Evolutionary conservation across 495 filamentous ascomycete species (phyloP), one percentile per base, ranked within the genome.

Genomic region (Clavariopsis aquatica): DNA sequence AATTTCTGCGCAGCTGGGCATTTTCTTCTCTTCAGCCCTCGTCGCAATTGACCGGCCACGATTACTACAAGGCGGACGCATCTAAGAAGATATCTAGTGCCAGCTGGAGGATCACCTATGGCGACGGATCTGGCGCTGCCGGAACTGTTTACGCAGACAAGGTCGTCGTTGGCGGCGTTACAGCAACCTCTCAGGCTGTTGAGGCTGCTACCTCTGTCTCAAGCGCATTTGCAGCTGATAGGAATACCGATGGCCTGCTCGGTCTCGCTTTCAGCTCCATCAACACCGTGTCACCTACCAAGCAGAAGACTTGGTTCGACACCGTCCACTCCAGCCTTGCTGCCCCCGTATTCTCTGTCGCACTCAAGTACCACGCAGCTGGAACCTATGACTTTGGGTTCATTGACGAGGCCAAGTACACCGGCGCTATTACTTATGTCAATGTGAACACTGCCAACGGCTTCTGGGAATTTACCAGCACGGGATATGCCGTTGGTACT

Each of bases 341-440:
- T 58, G 61, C 72, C n/a, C 86, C 85, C 0, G 60, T 92, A 38
- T 92, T 91, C 72, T 87, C 88, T 29, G 86, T 83, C 15, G 79
- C 85, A 54, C 77, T 93, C 61, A 88, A 86, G 77, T 79, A 87
- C 69, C 78, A 80, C 28, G 77, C 74, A 51, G 80, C 87, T 22
- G 90, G 90, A 19, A 78, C 71, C 59, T 91, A 88, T 74, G 88
- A 89, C 76, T 92, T 93, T 66, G 90, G 90, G 38, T 89, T 75
- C 77, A 85, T 91, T 65, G 85, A 92, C 75, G 62, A 68, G 20
- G 67, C 73, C 67, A 86, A 86, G 64, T 87, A 87, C 79, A 85
- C 77, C 19, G 86, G 88, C 62, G 70, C 72, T 36, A 80, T 94
- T 68, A 78, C 81, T 62, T 93, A 88, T 73, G 73, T 76, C 2